Evolutionary conservation across 2,329 filamentous ascomycete genomes (phyloP), one percentile per base, ranked within the genome.

Genomic region (Apiospora kogelbergensis): DNA sequence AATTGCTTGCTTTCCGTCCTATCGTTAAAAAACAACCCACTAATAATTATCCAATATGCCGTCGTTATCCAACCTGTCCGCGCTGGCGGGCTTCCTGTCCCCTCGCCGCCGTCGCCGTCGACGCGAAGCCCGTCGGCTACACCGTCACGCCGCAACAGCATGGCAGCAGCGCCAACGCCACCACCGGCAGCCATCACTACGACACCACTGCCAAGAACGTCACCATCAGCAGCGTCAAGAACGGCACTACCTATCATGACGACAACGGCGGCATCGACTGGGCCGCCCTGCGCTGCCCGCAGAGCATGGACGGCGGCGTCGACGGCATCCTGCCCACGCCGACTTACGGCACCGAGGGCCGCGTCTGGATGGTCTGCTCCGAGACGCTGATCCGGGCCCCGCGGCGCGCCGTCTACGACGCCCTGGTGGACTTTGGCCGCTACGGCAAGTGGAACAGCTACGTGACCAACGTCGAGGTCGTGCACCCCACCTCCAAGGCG

Each of bases 361-460:
- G 69, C 4, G 68, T 74, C 20, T 77, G 75, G 67, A 76, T 72
- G 17, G 69, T 76, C 4, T 78, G 76, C 67, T 67, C 74, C 2
- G 72, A 74, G 20, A 64, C 74, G 5, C 13, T 73, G 7, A 74
- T 77, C 69, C 42, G 68, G 65, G 73, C 75, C 2, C 48, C 71
- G 1, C 68, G 68, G 1, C 65, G 68, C 5, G 24, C 57, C 22
- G 69, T 75, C 6, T 73, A 74, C 67, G 67, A 72, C 37, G 71
- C 73, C 24, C 66, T 77, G 2, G 70, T 78, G 26, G 73, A 76
- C 64, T 78, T 74, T 71, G 60, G 69, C 22, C 71, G 71, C 0
- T 78, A 78, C 66, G 53, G 46, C 1, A 20, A 13, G 11, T 78
- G 76, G 76, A 78, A 78, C 71, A 70, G 72, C 5, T 78, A 76